These are phyloP conservation scores for Ramaria sp. DNA, from an alignment of 768 basidiomycete genomes.

Conservation along the genomic window DNA sequence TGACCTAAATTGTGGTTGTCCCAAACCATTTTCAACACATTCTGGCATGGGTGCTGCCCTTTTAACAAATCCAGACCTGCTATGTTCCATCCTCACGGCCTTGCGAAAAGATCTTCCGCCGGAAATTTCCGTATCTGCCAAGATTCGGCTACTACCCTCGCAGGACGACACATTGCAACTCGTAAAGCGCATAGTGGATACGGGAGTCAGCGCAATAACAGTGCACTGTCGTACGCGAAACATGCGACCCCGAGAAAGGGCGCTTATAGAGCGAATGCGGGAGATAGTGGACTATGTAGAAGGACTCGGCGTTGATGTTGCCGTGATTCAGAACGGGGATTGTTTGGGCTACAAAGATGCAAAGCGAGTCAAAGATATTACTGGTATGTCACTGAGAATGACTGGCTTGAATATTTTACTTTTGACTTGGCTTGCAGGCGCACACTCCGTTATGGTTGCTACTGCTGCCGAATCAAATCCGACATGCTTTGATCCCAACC, in stretches of 20 bases:
- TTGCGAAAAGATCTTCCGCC: conserved; percentile 62
- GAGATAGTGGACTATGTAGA: conserved; percentile 85
- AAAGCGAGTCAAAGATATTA: conserved; percentile 57
- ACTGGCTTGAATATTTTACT: neutral
- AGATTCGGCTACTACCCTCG: conserved; percentile 79
- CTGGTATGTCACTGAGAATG: conserved; percentile 37
- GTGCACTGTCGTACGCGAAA: conserved; percentile 91
- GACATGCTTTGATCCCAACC: conserved; percentile 66
- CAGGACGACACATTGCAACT: conserved; percentile 84
- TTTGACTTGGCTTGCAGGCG: conserved; percentile 34
- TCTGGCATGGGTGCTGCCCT: conserved; percentile 88
- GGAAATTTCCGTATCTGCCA: conserved; percentile 83
- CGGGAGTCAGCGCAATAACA: conserved; percentile 82
- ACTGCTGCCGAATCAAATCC: conserved; percentile 91
- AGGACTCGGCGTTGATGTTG: conserved; percentile 61
- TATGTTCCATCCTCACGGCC: conserved; percentile 79
- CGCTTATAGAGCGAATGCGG: conserved; percentile 63
- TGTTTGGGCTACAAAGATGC: conserved; percentile 73
- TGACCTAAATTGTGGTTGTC: conserved; percentile 97
- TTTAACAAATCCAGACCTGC: conserved; percentile 80
- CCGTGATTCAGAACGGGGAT: conserved; percentile 92
- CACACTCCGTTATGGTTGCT: conserved; percentile 93
- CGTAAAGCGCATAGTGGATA: conserved; percentile 78
- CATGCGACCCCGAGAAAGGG: conserved; percentile 78
- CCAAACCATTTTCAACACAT: conserved; percentile 90